Evolutionary conservation across 2,329 filamentous ascomycete genomes (phyloP), one percentile per base, ranked within the genome.

Genomic region (Stachybotrys chlorohalonatus): DNA sequence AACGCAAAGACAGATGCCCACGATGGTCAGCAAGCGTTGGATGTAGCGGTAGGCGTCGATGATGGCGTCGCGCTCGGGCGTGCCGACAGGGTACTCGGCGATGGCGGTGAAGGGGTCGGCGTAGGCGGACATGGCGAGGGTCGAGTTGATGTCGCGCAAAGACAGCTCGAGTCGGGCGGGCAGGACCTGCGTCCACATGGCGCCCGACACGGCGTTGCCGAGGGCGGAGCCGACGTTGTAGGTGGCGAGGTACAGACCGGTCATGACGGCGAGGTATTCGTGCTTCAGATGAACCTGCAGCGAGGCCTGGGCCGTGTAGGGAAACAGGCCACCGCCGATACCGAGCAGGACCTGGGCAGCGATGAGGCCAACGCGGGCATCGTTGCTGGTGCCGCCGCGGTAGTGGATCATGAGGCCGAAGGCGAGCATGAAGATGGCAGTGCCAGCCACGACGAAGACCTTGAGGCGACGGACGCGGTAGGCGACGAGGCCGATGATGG

Each of bases 351-450:
- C 71, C 64, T 87, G 81, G 2, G 79, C 82, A 15, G 78, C 83
- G 55, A 87, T 81, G 54, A 87, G 73, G 31, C 84, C 84, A 1
- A 76, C 73, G 54, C 80, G 72, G 56, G 70, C 73, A 9, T 72
- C 65, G 0, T 61, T 55, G 16, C 62, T 67, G 11, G 71, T 62
- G 6, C 77, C 75, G 42, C 83, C 83, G n/a, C 84, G 81, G 71
- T 75, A 87, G 59, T 75, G 74, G 62, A 86, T 85, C 16, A 87
- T 71, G 1, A 87, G 73, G 9, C 83, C 84, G 58, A 85, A 86
- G 1, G 83, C 82, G n/a, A 84, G 80, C 62, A 83, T 73, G 70
- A 83, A 86, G 2, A 86, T 72, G 8, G 71, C 67, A 1, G 82
- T 85, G 39, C 84, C 84, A 31, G 70, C 68, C 46, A 86, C 67